Conservation (phyloP, 306 rosid genomes). For the Prunus mira region DNA sequence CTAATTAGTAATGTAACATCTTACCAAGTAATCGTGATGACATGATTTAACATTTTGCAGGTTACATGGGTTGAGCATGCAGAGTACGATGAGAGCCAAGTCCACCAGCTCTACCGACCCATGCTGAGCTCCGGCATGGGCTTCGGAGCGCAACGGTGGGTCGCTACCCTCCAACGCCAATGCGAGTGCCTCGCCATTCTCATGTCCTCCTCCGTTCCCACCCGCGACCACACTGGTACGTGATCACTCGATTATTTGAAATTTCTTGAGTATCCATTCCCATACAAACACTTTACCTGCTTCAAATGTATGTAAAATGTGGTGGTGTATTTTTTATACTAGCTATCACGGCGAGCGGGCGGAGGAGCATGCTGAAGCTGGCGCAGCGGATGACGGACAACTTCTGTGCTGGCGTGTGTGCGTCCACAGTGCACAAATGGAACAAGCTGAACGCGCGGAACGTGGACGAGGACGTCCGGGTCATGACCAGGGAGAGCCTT, state of each 20-base stretch:
- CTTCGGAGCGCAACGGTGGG: conserved; percentile 87
- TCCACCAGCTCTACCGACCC: conserved; percentile 75
- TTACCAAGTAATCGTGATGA: background rate
- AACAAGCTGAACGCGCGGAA: conserved; percentile 71
- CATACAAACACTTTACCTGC: no score
- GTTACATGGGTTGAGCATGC: conserved; percentile 99
- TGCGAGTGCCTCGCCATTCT: conserved; percentile 87
- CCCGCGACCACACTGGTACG: conserved; percentile 65
- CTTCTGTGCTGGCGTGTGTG: conserved; percentile 95
- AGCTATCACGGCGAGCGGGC: conserved; percentile 62
- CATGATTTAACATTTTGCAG: conserved; percentile 25
- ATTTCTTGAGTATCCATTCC: background rate
- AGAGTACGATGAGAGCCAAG: conserved; percentile 78
- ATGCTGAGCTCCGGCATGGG: conserved; percentile 85
- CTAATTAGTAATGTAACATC: background rate
- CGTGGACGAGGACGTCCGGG: conserved; percentile 82
- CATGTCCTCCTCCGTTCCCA: conserved; percentile 62
- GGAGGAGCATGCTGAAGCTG: conserved; percentile 92
- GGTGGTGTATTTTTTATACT: conserved; percentile 8
- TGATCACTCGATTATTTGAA: background rate
- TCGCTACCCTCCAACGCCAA: conserved; percentile 87
- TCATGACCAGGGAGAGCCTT: conserved; percentile 89
- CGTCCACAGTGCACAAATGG: conserved; percentile 92
- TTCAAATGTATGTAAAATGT: background rate
- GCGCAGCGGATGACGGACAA: conserved; percentile 95